Base-by-base conservation (phyloP, 1,139 yeast species). In the Groenewaldozyma auringiensis region DNA sequence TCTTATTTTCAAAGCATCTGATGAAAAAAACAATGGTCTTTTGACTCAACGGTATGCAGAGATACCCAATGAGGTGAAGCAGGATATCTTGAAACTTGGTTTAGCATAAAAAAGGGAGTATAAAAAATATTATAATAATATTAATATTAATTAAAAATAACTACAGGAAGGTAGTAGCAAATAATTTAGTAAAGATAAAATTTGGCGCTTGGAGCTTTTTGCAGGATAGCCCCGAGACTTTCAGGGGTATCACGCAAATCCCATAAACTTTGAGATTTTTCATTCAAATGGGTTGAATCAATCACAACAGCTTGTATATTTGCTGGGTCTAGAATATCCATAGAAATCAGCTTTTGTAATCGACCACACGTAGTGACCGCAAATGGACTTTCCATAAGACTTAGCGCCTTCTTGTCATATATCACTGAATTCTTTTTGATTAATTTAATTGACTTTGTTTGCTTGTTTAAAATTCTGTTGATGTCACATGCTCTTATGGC, bases 401-500 rank as follows among this genome's bases (percentile, higher is more conserved):
- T 63, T 4, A 82, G 67, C 29, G 76, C 64, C 46, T 72, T 71
- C 50, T 77, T 64, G 58, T 83, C 92, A 44, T 77, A 78, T 21
- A 70, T 69, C 36, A 81, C 59, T 52, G 79, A 76, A 60, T 83
- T 83, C 62, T 83, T 83, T 55, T 77, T 75, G 57, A 83, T 83
- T 38, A 83, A 61, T 58, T 82, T 83, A 46, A 82, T 52, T 1
- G 86, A 76, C 0, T 55, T 53, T 8, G 58, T 32, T 1, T 49
- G 27, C 8, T 81, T 79, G 11, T 25, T 25, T 3, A 65, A 52
- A 3, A 81, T 79, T 47, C 92, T 70, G 57, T 77, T 78, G 2
- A 81, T 71, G 56, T 83, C 89, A 64, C 92, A 83, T 1, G 83
- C 86, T 48, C 92, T 69, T 21, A 82, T 64, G 0, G 89, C 89